phyloP scores from a whole-genome alignment of 179 eudicot genomes.

The Nepenthes alata region DNA sequence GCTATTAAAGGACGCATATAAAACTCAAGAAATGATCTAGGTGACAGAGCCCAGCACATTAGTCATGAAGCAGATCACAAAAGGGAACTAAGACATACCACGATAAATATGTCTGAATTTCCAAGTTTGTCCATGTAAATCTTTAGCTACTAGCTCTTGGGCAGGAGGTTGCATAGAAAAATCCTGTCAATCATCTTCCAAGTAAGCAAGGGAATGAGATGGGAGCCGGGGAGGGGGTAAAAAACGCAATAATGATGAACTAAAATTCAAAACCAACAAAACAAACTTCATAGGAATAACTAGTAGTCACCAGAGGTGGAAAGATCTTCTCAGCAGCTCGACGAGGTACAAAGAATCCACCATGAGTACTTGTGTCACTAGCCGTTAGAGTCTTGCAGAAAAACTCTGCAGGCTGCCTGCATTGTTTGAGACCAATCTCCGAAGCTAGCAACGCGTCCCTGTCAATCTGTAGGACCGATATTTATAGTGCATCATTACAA shows the following conservation, averaged over 20 bases:
- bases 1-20: neutral
- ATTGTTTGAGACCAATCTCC: constrained; percentile 85
- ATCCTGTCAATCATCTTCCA: constrained; percentile 43
- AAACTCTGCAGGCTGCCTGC: constrained; percentile 81
- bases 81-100: constrained; percentile 28
- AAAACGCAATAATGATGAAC: neutral
- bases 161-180: constrained; percentile 98
- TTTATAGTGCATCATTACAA: neutral
- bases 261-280: constrained; percentile 1
- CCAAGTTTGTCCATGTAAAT: constrained; percentile 93
- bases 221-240: neutral
- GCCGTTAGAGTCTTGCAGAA: constrained; percentile 98
- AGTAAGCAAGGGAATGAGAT: constrained; percentile 24
- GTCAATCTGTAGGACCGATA: constrained; percentile 47
- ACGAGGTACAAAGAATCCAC: constrained; percentile 96
- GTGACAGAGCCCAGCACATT: neutral
- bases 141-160: constrained; percentile 84
- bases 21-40: neutral
- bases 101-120: constrained; percentile 92
- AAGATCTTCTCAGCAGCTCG: constrained; percentile 97
- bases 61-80: neutral
- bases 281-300: neutral
- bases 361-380: constrained; percentile 99
- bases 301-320: constrained; percentile 66
- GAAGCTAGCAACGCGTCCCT: constrained; percentile 90